These are phyloP conservation scores for Venturia effusa DNA, from an alignment of 2,329 filamentous ascomycete genomes.

Conservation along the genomic window DNA sequence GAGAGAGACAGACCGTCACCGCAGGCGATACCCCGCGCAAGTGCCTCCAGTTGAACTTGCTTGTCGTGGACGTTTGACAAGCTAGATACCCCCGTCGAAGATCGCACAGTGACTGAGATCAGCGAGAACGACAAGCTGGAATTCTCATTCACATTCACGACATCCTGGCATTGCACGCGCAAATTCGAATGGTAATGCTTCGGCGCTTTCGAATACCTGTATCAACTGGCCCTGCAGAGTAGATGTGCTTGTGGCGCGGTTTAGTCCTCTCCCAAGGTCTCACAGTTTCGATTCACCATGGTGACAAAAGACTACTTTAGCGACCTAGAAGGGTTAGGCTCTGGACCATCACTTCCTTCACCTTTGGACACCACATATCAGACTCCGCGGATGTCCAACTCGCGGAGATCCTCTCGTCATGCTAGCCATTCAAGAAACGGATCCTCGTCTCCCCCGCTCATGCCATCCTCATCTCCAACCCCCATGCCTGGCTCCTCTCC, in stretches of 20 bases:
- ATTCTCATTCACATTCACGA: background rate
- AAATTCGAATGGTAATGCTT: background rate
- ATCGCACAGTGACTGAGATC: background rate
- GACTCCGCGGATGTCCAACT: constrained; percentile 44
- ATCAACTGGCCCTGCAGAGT: background rate
- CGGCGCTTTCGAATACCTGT: background rate
- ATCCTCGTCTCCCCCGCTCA: constrained; percentile 51
- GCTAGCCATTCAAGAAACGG: constrained; percentile 25
- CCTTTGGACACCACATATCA: constrained; percentile 63
- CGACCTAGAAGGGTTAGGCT: constrained; percentile 30
- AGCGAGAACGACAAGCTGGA: background rate
- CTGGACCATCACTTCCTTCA: constrained; percentile 50
- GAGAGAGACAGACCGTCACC: background rate
- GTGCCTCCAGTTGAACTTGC: background rate
- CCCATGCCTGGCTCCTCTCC: constrained; percentile 13
- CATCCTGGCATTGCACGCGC: constrained; percentile 1
- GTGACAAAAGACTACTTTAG: constrained; percentile 33
- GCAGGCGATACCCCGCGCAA: background rate
- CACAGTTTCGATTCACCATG: background rate
- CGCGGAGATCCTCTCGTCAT: constrained; percentile 54
- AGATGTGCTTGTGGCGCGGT: background rate
- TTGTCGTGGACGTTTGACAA: constrained; percentile 2
- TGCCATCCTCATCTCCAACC: constrained; percentile 49
- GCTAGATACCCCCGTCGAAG: background rate
- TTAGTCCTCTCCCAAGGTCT: background rate